Percentiles rank a stretch among this genome's conserved stretches.
Conservation (phyloP, 2,329 filamentous ascomycete species). For the Trichoderma lentiforme region DNA sequence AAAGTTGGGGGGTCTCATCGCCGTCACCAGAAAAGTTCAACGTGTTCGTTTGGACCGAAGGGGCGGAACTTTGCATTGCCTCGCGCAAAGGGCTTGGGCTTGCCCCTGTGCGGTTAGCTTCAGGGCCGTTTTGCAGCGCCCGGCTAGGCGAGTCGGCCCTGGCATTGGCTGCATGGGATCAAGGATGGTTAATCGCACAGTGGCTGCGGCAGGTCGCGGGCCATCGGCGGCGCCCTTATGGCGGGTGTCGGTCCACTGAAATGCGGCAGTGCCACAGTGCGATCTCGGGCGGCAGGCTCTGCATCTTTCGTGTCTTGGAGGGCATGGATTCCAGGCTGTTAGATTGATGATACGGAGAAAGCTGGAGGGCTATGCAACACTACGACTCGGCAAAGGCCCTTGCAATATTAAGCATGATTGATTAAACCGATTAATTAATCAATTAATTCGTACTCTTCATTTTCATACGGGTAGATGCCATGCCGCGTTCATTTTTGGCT, state of each 20-base stretch:
- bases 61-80: conserved; percentile 20
- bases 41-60: conserved; percentile 26
- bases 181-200: neutral
- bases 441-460: neutral
- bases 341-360: neutral
- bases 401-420: neutral
- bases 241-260: neutral
- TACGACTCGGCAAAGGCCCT: neutral
- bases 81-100: conserved; percentile 17
- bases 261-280: neutral
- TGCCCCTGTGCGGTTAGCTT: conserved; percentile 20
- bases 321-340: neutral
- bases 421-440: neutral
- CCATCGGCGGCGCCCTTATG: conserved; percentile 5
- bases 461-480: neutral
- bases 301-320: neutral
- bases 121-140: conserved; percentile 18
- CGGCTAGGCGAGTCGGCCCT: conserved; percentile 2
- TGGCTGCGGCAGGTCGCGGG: neutral
- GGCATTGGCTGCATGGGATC: neutral
- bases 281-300: neutral
- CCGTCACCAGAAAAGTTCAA: conserved; percentile 25
- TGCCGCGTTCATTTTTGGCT: neutral
- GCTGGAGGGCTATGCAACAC: neutral
- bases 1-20: conserved; percentile 1